Conservation (phyloP, 495 filamentous ascomycete species). For the Polyplosphaeria fusca region DNA sequence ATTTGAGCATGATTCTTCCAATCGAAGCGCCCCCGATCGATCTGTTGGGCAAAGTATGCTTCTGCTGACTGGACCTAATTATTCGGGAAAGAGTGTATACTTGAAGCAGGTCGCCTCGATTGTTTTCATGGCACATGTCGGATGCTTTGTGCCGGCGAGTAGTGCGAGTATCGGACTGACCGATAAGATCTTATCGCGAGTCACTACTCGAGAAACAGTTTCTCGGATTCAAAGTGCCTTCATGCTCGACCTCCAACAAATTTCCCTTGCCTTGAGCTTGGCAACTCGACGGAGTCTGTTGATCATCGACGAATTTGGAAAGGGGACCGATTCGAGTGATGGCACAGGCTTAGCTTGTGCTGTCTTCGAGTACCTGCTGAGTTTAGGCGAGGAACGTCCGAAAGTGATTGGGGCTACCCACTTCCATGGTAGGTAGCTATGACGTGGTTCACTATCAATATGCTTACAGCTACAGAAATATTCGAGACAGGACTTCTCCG, state of each 20-base stretch:
- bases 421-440: constrained; percentile 57
- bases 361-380: constrained; percentile 72
- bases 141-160: constrained; percentile 84
- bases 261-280: constrained; percentile 73
- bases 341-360: constrained; percentile 77
- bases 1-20: background rate
- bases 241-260: constrained; percentile 87
- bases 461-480: constrained; percentile 54
- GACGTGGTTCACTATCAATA: background rate
- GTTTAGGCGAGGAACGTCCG: constrained; percentile 58
- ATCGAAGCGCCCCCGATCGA: background rate
- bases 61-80: constrained; percentile 88
- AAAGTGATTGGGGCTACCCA: constrained; percentile 88
- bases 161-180: constrained; percentile 79
- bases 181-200: constrained; percentile 87
- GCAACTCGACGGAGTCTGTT: constrained; percentile 75
- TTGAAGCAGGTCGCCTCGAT: constrained; percentile 95
- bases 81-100: constrained; percentile 94
- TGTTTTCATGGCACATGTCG: constrained; percentile 88
- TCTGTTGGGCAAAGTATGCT: constrained; percentile 63
- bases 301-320: constrained; percentile 93
- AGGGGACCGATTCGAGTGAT: constrained; percentile 79
- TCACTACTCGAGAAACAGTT: constrained; percentile 82
- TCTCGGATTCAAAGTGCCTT: constrained; percentile 87
- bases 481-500: constrained; percentile 71